A percentile compares a stretch with the other conserved stretches of the same genome.
phyloP scores from a whole-genome alignment of 2,329 filamentous ascomycete species.

The Fusarium sacchari region DNA sequence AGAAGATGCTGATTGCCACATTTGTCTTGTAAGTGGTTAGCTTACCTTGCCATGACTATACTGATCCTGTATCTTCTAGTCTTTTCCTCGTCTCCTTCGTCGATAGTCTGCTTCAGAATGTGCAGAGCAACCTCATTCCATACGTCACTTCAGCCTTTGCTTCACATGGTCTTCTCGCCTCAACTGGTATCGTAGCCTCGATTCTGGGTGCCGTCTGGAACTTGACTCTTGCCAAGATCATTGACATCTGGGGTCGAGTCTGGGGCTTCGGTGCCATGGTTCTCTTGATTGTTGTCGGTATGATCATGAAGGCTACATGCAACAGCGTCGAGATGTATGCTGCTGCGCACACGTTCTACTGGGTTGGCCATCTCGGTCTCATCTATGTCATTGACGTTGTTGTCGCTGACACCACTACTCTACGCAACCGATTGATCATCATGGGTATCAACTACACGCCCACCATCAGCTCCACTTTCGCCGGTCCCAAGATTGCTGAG shows the following conservation, averaged over 20 bases:
- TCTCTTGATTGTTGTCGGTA: slow-evolving; percentile 58
- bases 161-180: slow-evolving; percentile 62
- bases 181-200: slow-evolving; percentile 61
- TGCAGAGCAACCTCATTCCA: slow-evolving; percentile 51
- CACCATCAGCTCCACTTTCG: slow-evolving; percentile 57
- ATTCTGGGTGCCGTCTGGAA: slow-evolving; percentile 4
- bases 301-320: slow-evolving; percentile 71
- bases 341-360: slow-evolving; percentile 71
- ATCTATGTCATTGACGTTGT: slow-evolving; percentile 55
- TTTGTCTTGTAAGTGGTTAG: slow-evolving; percentile 45
- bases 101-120: slow-evolving; percentile 53
- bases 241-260: slow-evolving; percentile 19
- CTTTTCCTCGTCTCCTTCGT: slow-evolving; percentile 61
- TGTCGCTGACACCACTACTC: slow-evolving; percentile 55
- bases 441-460: slow-evolving; percentile 56
- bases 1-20: slow-evolving; percentile 45
- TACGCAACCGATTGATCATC: slow-evolving; percentile 56
- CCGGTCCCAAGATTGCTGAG: slow-evolving; percentile 54
- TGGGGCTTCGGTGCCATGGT: slow-evolving; percentile 11
- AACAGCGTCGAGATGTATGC: slow-evolving; percentile 66
- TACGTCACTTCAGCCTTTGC: slow-evolving; percentile 61
- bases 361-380: slow-evolving; percentile 61
- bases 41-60: not conserved
- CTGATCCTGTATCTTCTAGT: slow-evolving; percentile 1
- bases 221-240: slow-evolving; percentile 12